Conservation (phyloP, 1,284 basidiomycete species). For the Tylopilus sp. region DNA sequence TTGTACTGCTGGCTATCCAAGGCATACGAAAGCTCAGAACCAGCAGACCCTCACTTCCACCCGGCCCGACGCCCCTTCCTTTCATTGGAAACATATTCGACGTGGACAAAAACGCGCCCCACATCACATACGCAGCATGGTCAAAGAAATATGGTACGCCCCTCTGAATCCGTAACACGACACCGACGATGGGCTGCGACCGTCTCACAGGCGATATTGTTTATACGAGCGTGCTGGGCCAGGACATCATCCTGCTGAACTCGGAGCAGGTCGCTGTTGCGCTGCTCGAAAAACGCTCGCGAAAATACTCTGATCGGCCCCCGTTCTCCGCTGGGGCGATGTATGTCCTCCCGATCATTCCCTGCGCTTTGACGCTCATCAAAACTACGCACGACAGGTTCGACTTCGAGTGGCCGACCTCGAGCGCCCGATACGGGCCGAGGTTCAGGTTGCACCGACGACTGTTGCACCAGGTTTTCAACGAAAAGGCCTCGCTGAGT, state of each 20-base stretch:
- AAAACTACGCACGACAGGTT: conserved; percentile 8
- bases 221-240: conserved; percentile 6
- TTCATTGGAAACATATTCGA: background rate
- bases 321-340: conserved; percentile 1
- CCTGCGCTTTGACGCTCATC: background rate
- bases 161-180: background rate
- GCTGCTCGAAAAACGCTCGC: conserved; percentile 22
- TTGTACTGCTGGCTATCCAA: conserved; percentile 8
- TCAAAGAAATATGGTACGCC: conserved; percentile 1
- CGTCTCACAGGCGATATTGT: conserved; percentile 10
- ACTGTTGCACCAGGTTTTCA: conserved; percentile 17
- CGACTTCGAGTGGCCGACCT: conserved; percentile 9
- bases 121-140: background rate
- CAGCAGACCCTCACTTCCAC: background rate
- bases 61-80: background rate
- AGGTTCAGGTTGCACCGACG: conserved; percentile 15
- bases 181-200: background rate
- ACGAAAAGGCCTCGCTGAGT: conserved; percentile 7
- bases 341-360: conserved; percentile 1
- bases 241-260: conserved; percentile 18
- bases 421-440: conserved; percentile 7
- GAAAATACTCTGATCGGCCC: conserved; percentile 24
- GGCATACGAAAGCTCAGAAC: conserved; percentile 3
- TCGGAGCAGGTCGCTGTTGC: conserved; percentile 15
- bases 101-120: background rate